Evolutionary conservation across 352 stramenopile genomes (phyloP).

Genomic region (Vaucheria bursata): DNA sequence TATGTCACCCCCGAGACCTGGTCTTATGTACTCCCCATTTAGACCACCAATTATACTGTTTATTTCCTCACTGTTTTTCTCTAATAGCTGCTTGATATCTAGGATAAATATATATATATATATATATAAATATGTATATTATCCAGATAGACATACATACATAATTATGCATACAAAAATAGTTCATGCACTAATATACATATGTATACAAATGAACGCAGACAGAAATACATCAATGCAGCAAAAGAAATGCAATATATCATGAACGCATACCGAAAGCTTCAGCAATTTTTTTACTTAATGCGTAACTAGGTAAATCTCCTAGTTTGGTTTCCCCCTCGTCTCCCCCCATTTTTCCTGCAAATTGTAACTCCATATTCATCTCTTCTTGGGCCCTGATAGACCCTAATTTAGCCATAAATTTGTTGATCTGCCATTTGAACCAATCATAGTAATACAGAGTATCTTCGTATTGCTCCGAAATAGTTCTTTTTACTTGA

Average conservation of each 20-base stretch:
- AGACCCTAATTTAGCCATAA: not conserved
- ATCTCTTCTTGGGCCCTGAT: not conserved
- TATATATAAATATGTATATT: too few relatives aligned
- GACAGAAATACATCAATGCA: too few relatives aligned
- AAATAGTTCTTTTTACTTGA: not conserved
- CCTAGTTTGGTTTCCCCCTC: not conserved
- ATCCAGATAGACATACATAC: too few relatives aligned
- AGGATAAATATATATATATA: not conserved
- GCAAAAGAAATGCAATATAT: too few relatives aligned
- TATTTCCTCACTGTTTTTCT: conserved; percentile 41
- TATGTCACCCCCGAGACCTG: conserved; percentile 42
- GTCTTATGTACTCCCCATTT: conserved; percentile 43
- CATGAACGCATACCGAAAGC: not conserved
- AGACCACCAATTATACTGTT: conserved; percentile 24
- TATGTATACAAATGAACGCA: too few relatives aligned
- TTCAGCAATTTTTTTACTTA: conserved; percentile 14
- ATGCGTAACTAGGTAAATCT: not conserved
- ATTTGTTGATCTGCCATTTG: conserved; percentile 10
- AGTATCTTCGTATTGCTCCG: conserved; percentile 9
- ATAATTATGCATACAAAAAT: too few relatives aligned
- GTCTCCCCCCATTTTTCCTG: not conserved
- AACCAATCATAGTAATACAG: conserved; percentile 10
- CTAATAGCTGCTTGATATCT: conserved; percentile 45
- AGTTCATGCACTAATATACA: too few relatives aligned
- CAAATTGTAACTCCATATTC: not conserved